phyloP scores from a whole-genome alignment of 495 filamentous ascomycete species.

The Emericellopsis terricola region DNA sequence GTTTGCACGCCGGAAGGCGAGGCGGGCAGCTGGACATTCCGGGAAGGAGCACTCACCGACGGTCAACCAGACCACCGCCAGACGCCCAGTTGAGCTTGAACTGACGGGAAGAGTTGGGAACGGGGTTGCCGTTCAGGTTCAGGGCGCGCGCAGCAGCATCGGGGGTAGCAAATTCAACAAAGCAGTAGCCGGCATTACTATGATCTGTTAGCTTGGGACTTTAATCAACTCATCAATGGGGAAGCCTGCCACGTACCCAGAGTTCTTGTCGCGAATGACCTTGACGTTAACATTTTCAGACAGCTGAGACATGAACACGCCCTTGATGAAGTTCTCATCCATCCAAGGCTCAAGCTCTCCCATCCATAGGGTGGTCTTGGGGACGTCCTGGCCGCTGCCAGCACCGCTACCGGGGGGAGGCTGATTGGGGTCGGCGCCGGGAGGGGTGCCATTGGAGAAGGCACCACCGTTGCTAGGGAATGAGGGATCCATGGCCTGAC shows the following conservation, averaged over 20 bases:
- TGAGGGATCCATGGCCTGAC: too few species aligned
- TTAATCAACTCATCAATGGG: constrained; percentile 28
- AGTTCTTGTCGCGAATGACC: constrained; percentile 99
- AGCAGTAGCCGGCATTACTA: constrained; percentile 97
- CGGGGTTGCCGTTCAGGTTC: constrained; percentile 69
- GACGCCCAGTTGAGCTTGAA: constrained; percentile 99
- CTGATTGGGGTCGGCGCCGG: constrained; percentile 1
- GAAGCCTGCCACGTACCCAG: constrained; percentile 68
- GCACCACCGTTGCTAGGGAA: too few species aligned
- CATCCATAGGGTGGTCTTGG: constrained; percentile 49
- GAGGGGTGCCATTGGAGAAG: constrained; percentile 2
- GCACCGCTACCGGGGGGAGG: too few species aligned
- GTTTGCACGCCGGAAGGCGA: too few species aligned
- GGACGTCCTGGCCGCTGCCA: constrained; percentile 10
- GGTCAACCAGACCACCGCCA: constrained; percentile 85
- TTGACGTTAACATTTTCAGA: constrained; percentile 94
- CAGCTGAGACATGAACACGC: constrained; percentile 68
- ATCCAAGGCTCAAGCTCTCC: constrained; percentile 98
- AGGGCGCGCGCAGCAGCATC: constrained; percentile 85
- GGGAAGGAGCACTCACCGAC: constrained; percentile 49
- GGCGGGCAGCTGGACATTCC: not conserved
- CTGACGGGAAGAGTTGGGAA: constrained; percentile 83
- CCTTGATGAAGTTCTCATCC: constrained; percentile 96
- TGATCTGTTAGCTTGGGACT: constrained; percentile 24
- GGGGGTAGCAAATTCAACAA: constrained; percentile 78